Evolutionary conservation across 345 rosid genomes (phyloP), one percentile per base, ranked within the genome.

Genomic region (Linum lewisii): DNA sequence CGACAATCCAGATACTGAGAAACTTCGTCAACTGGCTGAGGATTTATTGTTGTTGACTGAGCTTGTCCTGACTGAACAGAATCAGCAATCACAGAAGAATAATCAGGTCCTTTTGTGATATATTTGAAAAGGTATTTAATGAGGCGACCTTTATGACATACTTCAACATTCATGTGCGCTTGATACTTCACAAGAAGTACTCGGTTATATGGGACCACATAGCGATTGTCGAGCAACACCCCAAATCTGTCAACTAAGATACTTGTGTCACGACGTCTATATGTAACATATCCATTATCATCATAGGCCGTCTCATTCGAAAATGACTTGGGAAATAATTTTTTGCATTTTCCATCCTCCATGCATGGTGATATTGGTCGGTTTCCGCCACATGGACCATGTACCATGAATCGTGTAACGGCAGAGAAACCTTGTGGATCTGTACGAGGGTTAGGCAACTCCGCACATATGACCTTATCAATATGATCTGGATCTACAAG

Each of bases 111-210:
- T 34, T 60, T 53, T 21, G 9, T 26, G 0, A 66, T 14, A 15
- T 60, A 53, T 6, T 66, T 66, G 26, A 66, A 51, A 2, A 59
- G 6, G 23, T 59, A 59, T 4, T 24, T 26, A 0, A 34, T 16
- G 2, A 25, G 21, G 5, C 15, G 50, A 13, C 47, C 47, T 19
- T 61, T 7, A 9, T 10, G 10, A 13, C 53, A 59, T 0, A 23
- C 4, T 10, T 66, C 7, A 3, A 66, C 53, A 22, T 52, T 51
- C 1, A 60, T 36, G 23, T 69, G 59, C 10, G 67, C 67, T 5
- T 69, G 19, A 15, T 24, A 69, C 2, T 5, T 14, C 11, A 58
- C 7, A 0, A 54, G 5, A 4, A 67, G 25, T 0, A 42, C 11
- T 1, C 19, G n/a, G 24, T 61, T 61, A 9, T 69, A 34, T 0